Base-by-base conservation (phyloP, 129 eudicot species). In the Pulicaria dysenterica region DNA sequence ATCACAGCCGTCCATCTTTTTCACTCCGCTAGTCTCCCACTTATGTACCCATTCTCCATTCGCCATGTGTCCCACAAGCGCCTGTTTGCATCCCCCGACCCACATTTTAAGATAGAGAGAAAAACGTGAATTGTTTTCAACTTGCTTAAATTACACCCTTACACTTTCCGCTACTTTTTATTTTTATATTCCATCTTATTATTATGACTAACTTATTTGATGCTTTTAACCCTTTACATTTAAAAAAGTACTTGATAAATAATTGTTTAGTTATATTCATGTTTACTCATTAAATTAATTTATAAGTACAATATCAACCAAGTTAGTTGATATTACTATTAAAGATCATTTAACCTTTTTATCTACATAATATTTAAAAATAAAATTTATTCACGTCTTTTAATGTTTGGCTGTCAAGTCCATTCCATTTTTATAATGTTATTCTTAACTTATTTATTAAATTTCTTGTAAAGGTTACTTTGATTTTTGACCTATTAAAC, bases 71-170 rank as follows among this genome's bases (percentile, higher is more conserved):
- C 44, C 40, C 51, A n/a, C 55, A 19, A 19, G 16, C 34, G 31
- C 2, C 43, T 40, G 6, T 13, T 50, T 55, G 47, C 65, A 66
- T 56, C 36, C 64, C 15, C 58, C 59, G 61, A 39, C 73, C 73
- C 78, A 46, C 78, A 59, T 64, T 72, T 54, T 44, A 55, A 44
- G 46, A 46, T 47, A 5, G 58, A 34, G 38, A 61, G 75, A 51
- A 54, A 42, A 54, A 65, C 66, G 67, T 76, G 37, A 10, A 6
- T 7, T 37, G 15, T 77, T 48, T 78, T 63, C 5, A 10, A 15
- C 0, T 74, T 74, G 58, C 58, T 10, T 46, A 17, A 10, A 41
- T 42, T 17, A 24, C 2, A 24, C 45, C 81, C 75, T 31, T 58
- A 3, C 12, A 62, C 24, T 43, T 70, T 78, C 1, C 5, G 7